Evolutionary conservation across 1,139 yeast genomes (phyloP).

Genomic region (Saccharomyces hybrid): DNA sequence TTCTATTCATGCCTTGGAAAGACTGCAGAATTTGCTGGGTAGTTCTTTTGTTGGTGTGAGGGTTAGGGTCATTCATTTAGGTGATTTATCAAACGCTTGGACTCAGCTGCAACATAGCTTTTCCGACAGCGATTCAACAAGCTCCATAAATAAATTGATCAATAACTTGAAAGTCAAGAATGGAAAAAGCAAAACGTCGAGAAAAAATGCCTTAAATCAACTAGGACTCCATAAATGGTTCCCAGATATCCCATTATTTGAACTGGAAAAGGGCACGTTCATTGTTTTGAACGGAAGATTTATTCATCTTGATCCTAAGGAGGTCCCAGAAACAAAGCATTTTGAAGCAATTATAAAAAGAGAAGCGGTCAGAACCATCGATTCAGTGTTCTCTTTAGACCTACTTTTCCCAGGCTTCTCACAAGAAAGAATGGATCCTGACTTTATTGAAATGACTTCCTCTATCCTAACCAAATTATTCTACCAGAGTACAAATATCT

Average conservation of each 20-base stretch:
- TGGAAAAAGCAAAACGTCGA: slow-evolving; percentile 1
- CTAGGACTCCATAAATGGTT: slow-evolving; percentile 18
- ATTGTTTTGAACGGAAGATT: slow-evolving; percentile 29
- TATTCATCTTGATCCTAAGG: slow-evolving; percentile 19
- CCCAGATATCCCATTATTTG: slow-evolving; percentile 17
- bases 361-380: slow-evolving; percentile 46
- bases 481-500: slow-evolving; percentile 41
- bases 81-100: slow-evolving; percentile 8
- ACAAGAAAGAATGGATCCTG: slow-evolving; percentile 21
- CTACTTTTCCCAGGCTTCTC: slow-evolving; percentile 13
- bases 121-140: slow-evolving; percentile 8
- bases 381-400: slow-evolving; percentile 35
- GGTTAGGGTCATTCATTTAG: slow-evolving; percentile 25
- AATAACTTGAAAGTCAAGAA: not conserved
- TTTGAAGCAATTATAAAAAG: slow-evolving; percentile 46
- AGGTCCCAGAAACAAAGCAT: slow-evolving; percentile 32
- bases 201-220: slow-evolving; percentile 1
- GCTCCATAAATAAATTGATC: not conserved
- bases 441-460: slow-evolving; percentile 38
- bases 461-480: slow-evolving; percentile 34
- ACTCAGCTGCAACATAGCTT: slow-evolving; percentile 14
- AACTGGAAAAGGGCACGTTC: slow-evolving; percentile 15
- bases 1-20: slow-evolving; percentile 15
- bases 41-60: slow-evolving; percentile 25
- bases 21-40: slow-evolving; percentile 16